These are phyloP conservation scores for Cladosporium sp. DNA, from an alignment of 2,329 filamentous ascomycete genomes.

Conservation along the genomic window DNA sequence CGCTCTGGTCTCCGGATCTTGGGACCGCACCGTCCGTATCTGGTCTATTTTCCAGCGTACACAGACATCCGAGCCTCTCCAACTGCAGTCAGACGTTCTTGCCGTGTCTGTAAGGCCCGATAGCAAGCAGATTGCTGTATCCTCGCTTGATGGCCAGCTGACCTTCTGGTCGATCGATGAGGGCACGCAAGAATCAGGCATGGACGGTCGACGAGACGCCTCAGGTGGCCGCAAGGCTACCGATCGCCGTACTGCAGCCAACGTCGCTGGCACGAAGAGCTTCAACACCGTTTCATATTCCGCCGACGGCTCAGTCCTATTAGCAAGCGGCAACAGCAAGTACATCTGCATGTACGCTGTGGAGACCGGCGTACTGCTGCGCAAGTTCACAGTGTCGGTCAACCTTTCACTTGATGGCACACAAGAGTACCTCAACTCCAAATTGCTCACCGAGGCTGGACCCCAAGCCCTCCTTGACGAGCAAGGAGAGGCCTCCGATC, in stretches of 20 bases:
- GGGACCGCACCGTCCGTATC: slow-evolving; percentile 91
- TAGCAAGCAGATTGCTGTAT: slow-evolving; percentile 83
- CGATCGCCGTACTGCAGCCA: slow-evolving; percentile 86
- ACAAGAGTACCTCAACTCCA: slow-evolving; percentile 94
- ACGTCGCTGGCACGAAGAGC: slow-evolving; percentile 81
- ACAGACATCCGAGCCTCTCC: slow-evolving; percentile 90
- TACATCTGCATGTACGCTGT: slow-evolving; percentile 98
- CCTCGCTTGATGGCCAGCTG: slow-evolving; percentile 86
- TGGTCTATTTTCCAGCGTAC: slow-evolving; percentile 95
- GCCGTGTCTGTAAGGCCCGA: slow-evolving; percentile 84
- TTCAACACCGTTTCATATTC: slow-evolving; percentile 88
- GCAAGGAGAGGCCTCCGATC: slow-evolving; percentile 80
- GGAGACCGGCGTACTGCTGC: slow-evolving; percentile 80
- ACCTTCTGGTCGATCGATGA: slow-evolving; percentile 93
- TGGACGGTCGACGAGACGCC: slow-evolving; percentile 87
- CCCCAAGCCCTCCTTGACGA: slow-evolving; percentile 80
- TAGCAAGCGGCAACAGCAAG: slow-evolving; percentile 94
- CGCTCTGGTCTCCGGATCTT: slow-evolving; percentile 83
- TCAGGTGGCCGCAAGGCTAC: slow-evolving; percentile 85
- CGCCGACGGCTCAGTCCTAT: slow-evolving; percentile 81
- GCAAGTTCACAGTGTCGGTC: slow-evolving; percentile 92
- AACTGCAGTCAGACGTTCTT: slow-evolving; percentile 86
- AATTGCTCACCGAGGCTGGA: slow-evolving; percentile 83
- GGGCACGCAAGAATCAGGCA: slow-evolving; percentile 74
- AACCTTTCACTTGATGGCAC: slow-evolving; percentile 95